These are phyloP conservation scores for Leccinum aurantiacum DNA, from an alignment of 768 basidiomycete species.

Conservation along the genomic window DNA sequence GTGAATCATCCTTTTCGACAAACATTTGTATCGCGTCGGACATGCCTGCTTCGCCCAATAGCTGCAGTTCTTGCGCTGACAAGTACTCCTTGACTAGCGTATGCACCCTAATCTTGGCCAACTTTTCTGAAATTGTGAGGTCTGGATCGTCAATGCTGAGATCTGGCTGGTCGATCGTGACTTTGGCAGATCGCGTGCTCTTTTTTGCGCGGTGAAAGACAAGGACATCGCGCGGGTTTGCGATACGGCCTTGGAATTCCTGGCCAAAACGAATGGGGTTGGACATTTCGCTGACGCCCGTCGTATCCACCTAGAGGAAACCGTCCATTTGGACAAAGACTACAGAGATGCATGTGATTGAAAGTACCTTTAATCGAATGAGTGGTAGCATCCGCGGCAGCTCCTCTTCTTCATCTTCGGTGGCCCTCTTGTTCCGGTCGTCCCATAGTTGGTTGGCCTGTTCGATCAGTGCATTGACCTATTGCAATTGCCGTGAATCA, in stretches of 20 bases:
- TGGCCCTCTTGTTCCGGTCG: constrained; percentile 38
- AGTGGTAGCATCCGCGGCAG: constrained; percentile 79
- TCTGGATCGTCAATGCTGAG: constrained; percentile 78
- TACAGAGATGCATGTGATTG: not conserved
- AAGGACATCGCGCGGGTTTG: constrained; percentile 92
- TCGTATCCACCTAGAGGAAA: constrained; percentile 73
- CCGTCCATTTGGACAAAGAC: not conserved
- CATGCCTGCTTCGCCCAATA: constrained; percentile 88
- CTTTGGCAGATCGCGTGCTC: constrained; percentile 44
- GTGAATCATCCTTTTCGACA: constrained; percentile 96
- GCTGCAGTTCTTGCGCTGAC: constrained; percentile 87
- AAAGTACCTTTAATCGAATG: constrained; percentile 71
- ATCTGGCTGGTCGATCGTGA: constrained; percentile 74
- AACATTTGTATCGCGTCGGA: constrained; percentile 92
- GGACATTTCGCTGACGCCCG: constrained; percentile 85
- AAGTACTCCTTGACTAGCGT: constrained; percentile 92
- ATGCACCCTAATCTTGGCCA: constrained; percentile 80
- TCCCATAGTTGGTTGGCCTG: constrained; percentile 55
- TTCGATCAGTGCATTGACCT: constrained; percentile 80
- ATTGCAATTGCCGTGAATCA: constrained; percentile 3
- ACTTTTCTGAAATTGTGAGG: constrained; percentile 64
- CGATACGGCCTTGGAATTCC: constrained; percentile 86
- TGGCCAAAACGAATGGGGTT: constrained; percentile 98
- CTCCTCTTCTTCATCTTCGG: constrained; percentile 60
- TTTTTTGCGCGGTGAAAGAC: constrained; percentile 87